Evolutionary conservation across 352 stramenopile genomes (phyloP), one percentile per base, ranked within the genome.

Genomic region (Globisporangium parvum): DNA sequence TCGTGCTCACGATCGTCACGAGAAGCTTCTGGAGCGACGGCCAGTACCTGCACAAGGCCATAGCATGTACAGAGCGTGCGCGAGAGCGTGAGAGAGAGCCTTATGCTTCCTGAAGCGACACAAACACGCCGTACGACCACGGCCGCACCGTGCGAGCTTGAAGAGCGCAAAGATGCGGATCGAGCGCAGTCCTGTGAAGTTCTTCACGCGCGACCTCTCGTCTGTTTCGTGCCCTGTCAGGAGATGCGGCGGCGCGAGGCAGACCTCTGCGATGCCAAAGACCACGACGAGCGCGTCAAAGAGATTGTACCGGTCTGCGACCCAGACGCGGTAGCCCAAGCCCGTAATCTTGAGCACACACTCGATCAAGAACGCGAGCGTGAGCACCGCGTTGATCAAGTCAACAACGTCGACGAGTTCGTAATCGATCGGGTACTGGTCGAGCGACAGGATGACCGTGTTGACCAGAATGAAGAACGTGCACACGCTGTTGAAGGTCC

Each of bases 1-100:
- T 66, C 20, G 92, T 96, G 45, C 77, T 86, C 45, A 81, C 59
- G 47, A 98, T 96, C 18, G 87, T 97, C 20, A 68, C 52, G 17
- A 98, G 64, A 39, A 98, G 55, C 24, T 88, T 88, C 35, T 96
- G 84, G 40, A 98, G 71, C 3, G 87, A 95, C 31, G 89, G 83
- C 92, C 92, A 98, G 11, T 73, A 88, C 51, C 63, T 66, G 88
- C 5, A 11, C 5, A 11, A 10, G 3, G 31, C 6, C 31, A 35
- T 12, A n/a, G n/a, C n/a, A n/a, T n/a, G n/a, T n/a, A 18, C 37
- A 42, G 2, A n/a, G n/a, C n/a, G n/a, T n/a, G n/a, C n/a, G n/a
- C n/a, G n/a, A n/a, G n/a, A n/a, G n/a, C n/a, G n/a, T n/a, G n/a
- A n/a, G n/a, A n/a, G n/a, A n/a, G n/a, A n/a, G n/a, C n/a, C n/a